phyloP scores from a whole-genome alignment of 1,139 yeast genomes.

The Debaryomyces fabryi region DNA sequence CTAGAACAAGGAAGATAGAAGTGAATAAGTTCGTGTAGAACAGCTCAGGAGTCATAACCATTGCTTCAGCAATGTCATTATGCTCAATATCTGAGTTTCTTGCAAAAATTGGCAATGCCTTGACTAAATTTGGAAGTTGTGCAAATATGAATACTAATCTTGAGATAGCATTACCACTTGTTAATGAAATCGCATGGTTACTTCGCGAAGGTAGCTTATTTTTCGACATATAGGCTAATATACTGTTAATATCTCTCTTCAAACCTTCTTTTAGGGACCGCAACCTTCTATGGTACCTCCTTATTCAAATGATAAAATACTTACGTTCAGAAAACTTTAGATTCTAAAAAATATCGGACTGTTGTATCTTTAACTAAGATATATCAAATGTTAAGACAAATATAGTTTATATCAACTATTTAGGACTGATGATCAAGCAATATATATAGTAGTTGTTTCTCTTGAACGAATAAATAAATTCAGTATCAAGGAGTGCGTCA shows the following conservation, averaged over 20 bases:
- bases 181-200: slow-evolving; percentile 27
- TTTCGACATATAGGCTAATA: slow-evolving; percentile 22
- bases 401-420: neutral
- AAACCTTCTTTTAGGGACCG: neutral
- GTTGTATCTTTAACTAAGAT: neutral
- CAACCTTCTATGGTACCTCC: neutral
- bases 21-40: slow-evolving; percentile 59
- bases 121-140: slow-evolving; percentile 30
- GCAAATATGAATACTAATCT: slow-evolving; percentile 24
- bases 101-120: slow-evolving; percentile 28
- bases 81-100: slow-evolving; percentile 14
- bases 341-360: neutral
- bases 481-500: neutral
- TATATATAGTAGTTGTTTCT: neutral
- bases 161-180: slow-evolving; percentile 22
- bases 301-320: neutral
- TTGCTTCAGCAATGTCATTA: slow-evolving; percentile 16
- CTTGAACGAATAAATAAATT: neutral
- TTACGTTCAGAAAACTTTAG: neutral
- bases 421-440: neutral
- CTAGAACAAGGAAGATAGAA: slow-evolving; percentile 69
- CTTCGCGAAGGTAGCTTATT: slow-evolving; percentile 23
- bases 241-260: neutral
- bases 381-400: neutral
- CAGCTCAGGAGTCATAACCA: slow-evolving; percentile 38